Evolutionary conservation across 1,284 basidiomycete genomes (phyloP).

Genomic region (Sphagnurus paluster): DNA sequence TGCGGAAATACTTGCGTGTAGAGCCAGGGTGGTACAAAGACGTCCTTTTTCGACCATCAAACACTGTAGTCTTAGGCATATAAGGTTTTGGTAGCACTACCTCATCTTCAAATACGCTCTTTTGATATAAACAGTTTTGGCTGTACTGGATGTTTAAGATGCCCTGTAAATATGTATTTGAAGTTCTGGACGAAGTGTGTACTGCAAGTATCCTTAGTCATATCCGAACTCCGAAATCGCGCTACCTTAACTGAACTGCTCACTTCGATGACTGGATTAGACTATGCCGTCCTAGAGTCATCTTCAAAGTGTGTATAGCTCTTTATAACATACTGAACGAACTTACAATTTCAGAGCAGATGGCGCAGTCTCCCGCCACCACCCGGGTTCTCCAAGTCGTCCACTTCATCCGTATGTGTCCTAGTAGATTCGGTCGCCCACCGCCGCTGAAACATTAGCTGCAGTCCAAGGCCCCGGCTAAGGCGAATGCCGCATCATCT

Average conservation of each 20-base stretch:
- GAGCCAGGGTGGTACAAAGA: no score
- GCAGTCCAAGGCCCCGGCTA: slow-evolving; percentile 43
- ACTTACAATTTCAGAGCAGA: slow-evolving; percentile 36
- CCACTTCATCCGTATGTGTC: slow-evolving; percentile 28
- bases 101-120: no score
- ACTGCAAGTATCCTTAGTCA: neutral
- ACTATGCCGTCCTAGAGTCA: slow-evolving; percentile 37
- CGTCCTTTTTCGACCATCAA: no score
- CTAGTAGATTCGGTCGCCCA: neutral
- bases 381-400: slow-evolving; percentile 55
- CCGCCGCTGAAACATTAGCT: neutral
- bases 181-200: no score
- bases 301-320: slow-evolving; percentile 31
- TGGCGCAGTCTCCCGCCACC: slow-evolving; percentile 63
- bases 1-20: no score
- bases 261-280: slow-evolving; percentile 24
- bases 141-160: no score
- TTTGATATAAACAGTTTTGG: no score
- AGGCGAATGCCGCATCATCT: slow-evolving; percentile 35
- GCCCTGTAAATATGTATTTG: no score
- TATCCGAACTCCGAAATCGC: slow-evolving; percentile 16
- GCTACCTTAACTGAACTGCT: slow-evolving; percentile 1
- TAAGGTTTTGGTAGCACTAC: no score
- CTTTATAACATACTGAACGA: neutral
- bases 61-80: no score